phyloP scores from a whole-genome alignment of 2,329 filamentous ascomycete species.

The Knoxdaviesia proteae region DNA sequence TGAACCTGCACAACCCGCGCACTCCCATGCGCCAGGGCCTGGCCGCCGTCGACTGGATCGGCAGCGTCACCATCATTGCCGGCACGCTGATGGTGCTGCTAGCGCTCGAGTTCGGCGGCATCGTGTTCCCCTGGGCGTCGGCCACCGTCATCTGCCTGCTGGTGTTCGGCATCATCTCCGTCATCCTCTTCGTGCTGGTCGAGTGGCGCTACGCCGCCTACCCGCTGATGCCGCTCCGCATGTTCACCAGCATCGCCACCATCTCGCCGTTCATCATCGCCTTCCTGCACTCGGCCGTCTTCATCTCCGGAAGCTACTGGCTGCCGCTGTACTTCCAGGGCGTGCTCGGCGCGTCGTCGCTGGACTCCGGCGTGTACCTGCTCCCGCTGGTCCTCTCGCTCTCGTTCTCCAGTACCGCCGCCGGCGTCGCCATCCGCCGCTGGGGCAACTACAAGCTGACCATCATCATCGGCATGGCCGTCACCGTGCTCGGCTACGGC shows the following conservation, averaged over 20 bases:
- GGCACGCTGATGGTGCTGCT: constrained; percentile 73
- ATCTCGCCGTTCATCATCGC: constrained; percentile 42
- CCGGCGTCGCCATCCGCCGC: constrained; percentile 36
- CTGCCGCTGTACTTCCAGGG: constrained; percentile 73
- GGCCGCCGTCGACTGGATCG: constrained; percentile 38
- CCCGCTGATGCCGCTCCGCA: constrained; percentile 53
- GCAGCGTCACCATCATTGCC: constrained; percentile 41
- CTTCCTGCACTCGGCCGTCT: constrained; percentile 56
- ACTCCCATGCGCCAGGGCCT: constrained; percentile 42
- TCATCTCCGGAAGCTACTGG: constrained; percentile 62
- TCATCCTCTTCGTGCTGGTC: constrained; percentile 46
- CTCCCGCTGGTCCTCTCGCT: constrained; percentile 49
- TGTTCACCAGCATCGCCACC: constrained; percentile 49
- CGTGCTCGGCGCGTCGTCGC: constrained; percentile 44
- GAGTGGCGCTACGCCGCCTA: constrained; percentile 57
- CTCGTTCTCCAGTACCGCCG: constrained; percentile 37
- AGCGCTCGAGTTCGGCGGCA: constrained; percentile 67
- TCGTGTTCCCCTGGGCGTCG: constrained; percentile 54
- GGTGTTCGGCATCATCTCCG: constrained; percentile 45
- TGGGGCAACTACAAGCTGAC: constrained; percentile 43
- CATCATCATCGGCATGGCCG: constrained; percentile 35
- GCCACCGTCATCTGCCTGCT: constrained; percentile 58
- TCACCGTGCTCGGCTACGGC: constrained; percentile 45
- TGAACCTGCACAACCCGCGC: constrained; percentile 47
- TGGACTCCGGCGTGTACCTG: constrained; percentile 54